A percentile compares a stretch with the other conserved stretches of the same genome.
Evolutionary conservation across 2,329 filamentous ascomycete species (phyloP).

Genomic region (Xylariales sp.): DNA sequence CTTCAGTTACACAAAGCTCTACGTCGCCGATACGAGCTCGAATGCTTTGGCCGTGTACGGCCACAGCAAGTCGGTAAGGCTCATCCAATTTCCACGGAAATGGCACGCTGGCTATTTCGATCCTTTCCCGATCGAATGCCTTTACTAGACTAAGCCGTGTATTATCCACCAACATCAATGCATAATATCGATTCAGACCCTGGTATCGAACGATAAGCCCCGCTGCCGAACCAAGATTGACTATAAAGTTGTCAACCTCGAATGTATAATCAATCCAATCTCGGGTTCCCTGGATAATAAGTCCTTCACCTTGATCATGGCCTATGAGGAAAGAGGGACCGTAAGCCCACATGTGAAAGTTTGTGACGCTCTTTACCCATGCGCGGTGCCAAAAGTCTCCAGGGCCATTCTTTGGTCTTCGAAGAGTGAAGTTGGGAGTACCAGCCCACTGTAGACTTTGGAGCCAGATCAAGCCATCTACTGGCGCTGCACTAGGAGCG

Average conservation of each 20-base stretch:
- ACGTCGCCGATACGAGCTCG: background rate
- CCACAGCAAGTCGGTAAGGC: background rate
- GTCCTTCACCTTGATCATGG: slow-evolving; percentile 23
- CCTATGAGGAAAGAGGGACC: slow-evolving; percentile 17
- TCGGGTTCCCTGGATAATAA: slow-evolving; percentile 25
- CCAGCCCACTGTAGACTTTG: background rate
- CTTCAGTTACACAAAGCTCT: background rate
- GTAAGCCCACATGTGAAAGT: slow-evolving; percentile 13
- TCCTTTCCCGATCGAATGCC: slow-evolving; percentile 15
- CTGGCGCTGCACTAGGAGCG: background rate
- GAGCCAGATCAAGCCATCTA: background rate
- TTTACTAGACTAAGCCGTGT: slow-evolving; percentile 15
- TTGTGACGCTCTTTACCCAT: slow-evolving; percentile 21
- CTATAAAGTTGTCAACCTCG: slow-evolving; percentile 13
- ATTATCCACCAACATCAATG: slow-evolving; percentile 13
- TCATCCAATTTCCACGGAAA: background rate
- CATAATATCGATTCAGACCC: slow-evolving; percentile 26
- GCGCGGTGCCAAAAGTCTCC: slow-evolving; percentile 19
- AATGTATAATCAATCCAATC: slow-evolving; percentile 25
- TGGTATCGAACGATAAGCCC: slow-evolving; percentile 21
- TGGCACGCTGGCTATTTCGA: background rate
- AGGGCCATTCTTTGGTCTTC: slow-evolving; percentile 4
- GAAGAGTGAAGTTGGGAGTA: background rate
- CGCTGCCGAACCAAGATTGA: slow-evolving; percentile 17
- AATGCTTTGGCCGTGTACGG: background rate